Evolutionary conservation across 176 grass and related monocot genomes (phyloP).

Genomic region (Rhynchospora pubera): DNA sequence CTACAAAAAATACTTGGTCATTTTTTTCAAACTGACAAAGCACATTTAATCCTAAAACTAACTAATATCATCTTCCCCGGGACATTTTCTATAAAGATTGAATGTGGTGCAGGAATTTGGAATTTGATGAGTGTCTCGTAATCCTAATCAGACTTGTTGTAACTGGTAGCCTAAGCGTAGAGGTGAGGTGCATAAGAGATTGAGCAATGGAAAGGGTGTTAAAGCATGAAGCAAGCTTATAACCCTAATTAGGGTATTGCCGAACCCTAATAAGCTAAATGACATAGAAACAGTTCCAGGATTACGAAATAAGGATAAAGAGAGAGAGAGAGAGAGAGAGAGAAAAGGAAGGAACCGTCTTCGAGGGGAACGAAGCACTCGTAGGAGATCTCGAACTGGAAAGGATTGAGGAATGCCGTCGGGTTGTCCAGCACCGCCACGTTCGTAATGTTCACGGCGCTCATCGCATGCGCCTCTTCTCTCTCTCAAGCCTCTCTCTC

Average conservation of each 20-base stretch:
- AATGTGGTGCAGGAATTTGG: not conserved
- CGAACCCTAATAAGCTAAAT: not conserved
- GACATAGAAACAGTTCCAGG: not conserved
- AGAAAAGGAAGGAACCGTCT: slow-evolving; percentile 40
- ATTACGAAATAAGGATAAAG: not conserved
- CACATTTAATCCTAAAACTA: not conserved
- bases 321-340: too few species aligned
- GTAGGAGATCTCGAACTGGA: slow-evolving; percentile 99
- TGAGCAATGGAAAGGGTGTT: not conserved
- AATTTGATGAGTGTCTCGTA: too few species aligned
- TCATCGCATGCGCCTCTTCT: slow-evolving; percentile 48
- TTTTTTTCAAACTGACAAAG: not conserved
- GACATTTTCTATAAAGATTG: not conserved
- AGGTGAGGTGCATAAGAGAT: not conserved
- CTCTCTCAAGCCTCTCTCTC: too few species aligned
- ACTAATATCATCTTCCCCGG: not conserved
- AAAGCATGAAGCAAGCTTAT: not conserved
- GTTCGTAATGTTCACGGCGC: slow-evolving; percentile 98
- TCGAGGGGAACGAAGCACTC: slow-evolving; percentile 96
- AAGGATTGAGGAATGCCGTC: slow-evolving; percentile 85
- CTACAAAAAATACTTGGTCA: not conserved
- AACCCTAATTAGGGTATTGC: not conserved
- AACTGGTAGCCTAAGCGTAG: not conserved
- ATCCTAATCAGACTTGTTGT: too few species aligned
- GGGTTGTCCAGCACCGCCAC: slow-evolving; percentile 97